Conservation (phyloP, 805 yeast genomes). For the Sugiyamaella marilandica region DNA sequence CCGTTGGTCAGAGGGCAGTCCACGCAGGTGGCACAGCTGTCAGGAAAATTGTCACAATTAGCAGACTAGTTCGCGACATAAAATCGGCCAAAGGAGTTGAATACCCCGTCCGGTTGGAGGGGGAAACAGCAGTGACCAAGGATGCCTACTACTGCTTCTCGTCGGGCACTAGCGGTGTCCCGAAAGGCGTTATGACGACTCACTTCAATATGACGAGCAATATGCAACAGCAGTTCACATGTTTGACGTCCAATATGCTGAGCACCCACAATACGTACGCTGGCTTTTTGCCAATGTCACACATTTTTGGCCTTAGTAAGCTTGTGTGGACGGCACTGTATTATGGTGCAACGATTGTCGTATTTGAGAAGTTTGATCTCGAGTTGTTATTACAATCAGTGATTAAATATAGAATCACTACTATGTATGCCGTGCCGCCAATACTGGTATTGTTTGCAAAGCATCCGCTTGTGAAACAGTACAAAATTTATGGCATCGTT, state of each 20-base stretch:
- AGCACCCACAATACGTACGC: conserved; percentile 3
- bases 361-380: conserved; percentile 34
- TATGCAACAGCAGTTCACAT: conserved; percentile 18
- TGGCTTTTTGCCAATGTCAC: conserved; percentile 18
- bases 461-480: conserved; percentile 40
- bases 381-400: conserved; percentile 27
- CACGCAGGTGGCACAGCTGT: not conserved
- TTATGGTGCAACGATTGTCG: conserved; percentile 21
- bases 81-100: not conserved
- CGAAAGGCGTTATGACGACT: conserved; percentile 66
- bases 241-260: not conserved
- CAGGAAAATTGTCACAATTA: not conserved
- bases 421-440: conserved; percentile 40
- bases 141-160: conserved; percentile 29
- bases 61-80: not conserved
- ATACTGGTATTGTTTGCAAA: conserved; percentile 43
- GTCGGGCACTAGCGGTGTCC: conserved; percentile 45
- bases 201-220: conserved; percentile 46
- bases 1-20: conserved; percentile 9
- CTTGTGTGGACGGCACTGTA: conserved; percentile 64
- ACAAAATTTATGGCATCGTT: conserved; percentile 37
- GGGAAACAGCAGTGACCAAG: conserved; percentile 4
- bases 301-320: conserved; percentile 61
- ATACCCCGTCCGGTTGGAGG: conserved; percentile 1
- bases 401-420: conserved; percentile 33